These are phyloP conservation scores for Suillus brevipes DNA, from an alignment of 768 basidiomycete genomes.

Conservation along the genomic window DNA sequence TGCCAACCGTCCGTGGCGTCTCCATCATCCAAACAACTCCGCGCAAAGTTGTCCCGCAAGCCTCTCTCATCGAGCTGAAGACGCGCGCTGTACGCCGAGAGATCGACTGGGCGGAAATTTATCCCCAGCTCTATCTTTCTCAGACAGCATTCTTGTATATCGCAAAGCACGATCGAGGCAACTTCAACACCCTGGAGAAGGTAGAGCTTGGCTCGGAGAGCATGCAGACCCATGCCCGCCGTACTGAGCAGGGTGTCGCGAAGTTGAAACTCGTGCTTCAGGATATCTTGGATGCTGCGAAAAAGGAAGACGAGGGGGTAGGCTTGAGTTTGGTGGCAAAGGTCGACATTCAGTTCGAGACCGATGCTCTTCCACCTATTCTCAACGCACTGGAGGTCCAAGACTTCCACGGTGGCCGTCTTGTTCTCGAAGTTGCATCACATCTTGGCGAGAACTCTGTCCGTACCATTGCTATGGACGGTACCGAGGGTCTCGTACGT, in stretches of 20 bases:
- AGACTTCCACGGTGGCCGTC: conserved; percentile 89
- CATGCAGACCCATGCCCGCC: conserved; percentile 24
- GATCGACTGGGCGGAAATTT: conserved; percentile 59
- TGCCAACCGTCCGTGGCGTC: conserved; percentile 11
- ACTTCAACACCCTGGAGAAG: conserved; percentile 52
- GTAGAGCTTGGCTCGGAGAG: conserved; percentile 34
- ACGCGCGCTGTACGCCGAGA: conserved; percentile 31
- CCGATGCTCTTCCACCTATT: conserved; percentile 88
- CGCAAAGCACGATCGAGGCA: conserved; percentile 56
- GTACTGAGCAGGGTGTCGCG: conserved; percentile 20
- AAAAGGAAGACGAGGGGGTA: conserved; percentile 51
- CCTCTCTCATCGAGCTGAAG: conserved; percentile 36
- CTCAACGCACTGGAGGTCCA: conserved; percentile 99
- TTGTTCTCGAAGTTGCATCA: conserved; percentile 98
- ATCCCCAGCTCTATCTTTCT: conserved; percentile 69
- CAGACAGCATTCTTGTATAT: conserved; percentile 63
- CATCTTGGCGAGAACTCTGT: conserved; percentile 99
- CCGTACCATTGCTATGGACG: conserved; percentile 99
- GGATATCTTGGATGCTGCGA: conserved; percentile 47
- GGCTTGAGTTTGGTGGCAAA: conserved; percentile 57
- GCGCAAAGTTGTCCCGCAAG: conserved; percentile 35
- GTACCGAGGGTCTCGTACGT: conserved; percentile 99
- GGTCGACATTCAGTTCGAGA: conserved; percentile 96
- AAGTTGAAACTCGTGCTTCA: conserved; percentile 31
- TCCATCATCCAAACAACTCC: conserved; percentile 26